Conservation (phyloP, 371 early-diverging fungal genomes). For the Apophysomyces sp. region DNA sequence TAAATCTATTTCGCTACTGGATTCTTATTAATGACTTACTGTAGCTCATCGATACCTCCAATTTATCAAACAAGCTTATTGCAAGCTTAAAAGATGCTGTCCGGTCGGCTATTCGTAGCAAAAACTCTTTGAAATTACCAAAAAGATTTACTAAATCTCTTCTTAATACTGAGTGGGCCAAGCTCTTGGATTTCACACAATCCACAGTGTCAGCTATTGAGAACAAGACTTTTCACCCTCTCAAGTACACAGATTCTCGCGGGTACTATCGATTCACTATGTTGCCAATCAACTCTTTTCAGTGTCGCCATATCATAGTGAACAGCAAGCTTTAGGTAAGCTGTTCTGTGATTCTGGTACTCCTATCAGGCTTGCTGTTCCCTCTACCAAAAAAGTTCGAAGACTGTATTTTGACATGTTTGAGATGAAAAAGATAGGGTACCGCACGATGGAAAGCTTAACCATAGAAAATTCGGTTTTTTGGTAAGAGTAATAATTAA, state of each 20-base stretch:
- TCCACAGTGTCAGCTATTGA: neutral
- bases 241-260: conserved; percentile 6
- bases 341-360: neutral
- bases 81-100: conserved; percentile 1
- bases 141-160: neutral
- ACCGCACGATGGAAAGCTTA: neutral
- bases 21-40: neutral
- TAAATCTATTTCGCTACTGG: neutral
- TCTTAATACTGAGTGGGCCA: neutral
- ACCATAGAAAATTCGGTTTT: neutral
- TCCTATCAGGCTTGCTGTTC: neutral
- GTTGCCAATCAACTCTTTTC: neutral
- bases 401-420: neutral
- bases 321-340: neutral
- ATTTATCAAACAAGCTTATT: neutral
- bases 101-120: neutral
- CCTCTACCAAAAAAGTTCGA: neutral
- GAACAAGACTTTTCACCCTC: neutral
- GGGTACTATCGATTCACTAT: neutral
- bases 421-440: neutral
- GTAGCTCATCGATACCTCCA: neutral
- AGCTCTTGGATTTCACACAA: neutral
- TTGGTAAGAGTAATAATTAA: neutral
- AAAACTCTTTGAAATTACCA: neutral
- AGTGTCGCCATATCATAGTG: neutral